Evolutionary conservation across 805 yeast genomes (phyloP), one percentile per base, ranked within the genome.

Genomic region (Debaryomyces hansenii): DNA sequence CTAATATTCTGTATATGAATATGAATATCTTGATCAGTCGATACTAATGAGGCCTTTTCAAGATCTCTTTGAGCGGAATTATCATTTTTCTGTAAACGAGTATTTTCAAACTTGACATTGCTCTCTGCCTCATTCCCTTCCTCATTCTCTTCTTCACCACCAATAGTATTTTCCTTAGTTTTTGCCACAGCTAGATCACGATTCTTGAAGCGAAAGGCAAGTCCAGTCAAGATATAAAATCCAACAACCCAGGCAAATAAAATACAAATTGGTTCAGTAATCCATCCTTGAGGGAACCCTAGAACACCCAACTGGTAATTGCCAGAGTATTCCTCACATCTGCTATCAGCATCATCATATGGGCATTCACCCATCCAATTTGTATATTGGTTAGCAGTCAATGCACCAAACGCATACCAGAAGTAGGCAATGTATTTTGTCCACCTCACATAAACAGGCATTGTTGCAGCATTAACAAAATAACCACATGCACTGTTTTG

Each of bases 381-480:
- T 1, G 85, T 71, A 58, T 79, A 89, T 54, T 87, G 84, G 57
- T 83, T 85, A 0, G 90, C 75, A 35, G 77, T 56, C 46, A 84
- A 57, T 1, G 83, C 83, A 2, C 94, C 94, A 63, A 85, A 86
- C 0, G 83, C 84, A 58, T 85, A 89, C 88, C 91, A 90, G 43
- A 85, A 74, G 59, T 79, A 86, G 0, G 92, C 84, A 46, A 84
- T 69, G 63, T 86, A 89, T 59, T 85, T 87, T 4, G 84, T 77
- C 96, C 96, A 89, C 31, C 89, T 73, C 7, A 89, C 95, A 57
- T 90, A 90, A 1, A 87, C 95, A 0, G 96, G 96, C 82, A 88
- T 76, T 1, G 80, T 74, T 6, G 73, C 70, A 0, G 90, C 80
- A 61, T 88, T 87, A 18, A 84, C 86, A 58, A 85, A 88, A 64